Evolutionary conservation across 2,329 filamentous ascomycete genomes (phyloP), one percentile per base, ranked within the genome.

Genomic region (Pseudogymnoascus sp.): DNA sequence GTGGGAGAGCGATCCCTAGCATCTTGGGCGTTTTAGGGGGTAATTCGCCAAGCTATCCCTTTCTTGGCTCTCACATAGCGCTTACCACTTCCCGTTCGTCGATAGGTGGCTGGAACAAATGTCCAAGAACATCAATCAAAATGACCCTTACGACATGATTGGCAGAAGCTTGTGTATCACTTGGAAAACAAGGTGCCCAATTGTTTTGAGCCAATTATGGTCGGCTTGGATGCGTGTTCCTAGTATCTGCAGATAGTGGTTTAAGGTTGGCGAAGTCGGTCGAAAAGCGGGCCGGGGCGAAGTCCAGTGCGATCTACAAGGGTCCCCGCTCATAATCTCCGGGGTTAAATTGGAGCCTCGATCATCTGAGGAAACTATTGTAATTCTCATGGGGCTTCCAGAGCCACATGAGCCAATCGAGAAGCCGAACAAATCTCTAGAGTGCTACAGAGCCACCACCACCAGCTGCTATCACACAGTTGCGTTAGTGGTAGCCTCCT

Each of bases 51-150:
- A 55, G 28, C 49, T 35, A 33, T 33, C 28, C 49, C 49, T 55
- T 55, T 55, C 49, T 55, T 55, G 49, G 49, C 49, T 55, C 9
- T 55, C 28, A 55, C 49, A 5, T 55, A 55, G 49, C 49, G 28
- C 49, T 14, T 33, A 55, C 49, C 12, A 55, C 28, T 18, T 55
- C 16, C 49, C 28, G 23, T 55, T 12, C 25, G 49, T 33, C 8
- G n/a, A 18, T 3, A 21, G 9, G 18, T 18, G 33, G 4, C 28
- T 55, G 11, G 33, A 55, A 55, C 28, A 55, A 55, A 12, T 33
- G 49, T 33, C 28, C 16, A 55, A 55, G 28, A 55, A 33, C 16
- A 55, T 55, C 49, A 55, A 21, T 33, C 49, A 33, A 55, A 55
- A 5, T 33, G 28, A 35, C 49, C 49, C 49, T 55, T 55, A 55